Evolutionary conservation across 768 basidiomycete genomes (phyloP), one percentile per base, ranked within the genome.

Genomic region (Mycena venus): DNA sequence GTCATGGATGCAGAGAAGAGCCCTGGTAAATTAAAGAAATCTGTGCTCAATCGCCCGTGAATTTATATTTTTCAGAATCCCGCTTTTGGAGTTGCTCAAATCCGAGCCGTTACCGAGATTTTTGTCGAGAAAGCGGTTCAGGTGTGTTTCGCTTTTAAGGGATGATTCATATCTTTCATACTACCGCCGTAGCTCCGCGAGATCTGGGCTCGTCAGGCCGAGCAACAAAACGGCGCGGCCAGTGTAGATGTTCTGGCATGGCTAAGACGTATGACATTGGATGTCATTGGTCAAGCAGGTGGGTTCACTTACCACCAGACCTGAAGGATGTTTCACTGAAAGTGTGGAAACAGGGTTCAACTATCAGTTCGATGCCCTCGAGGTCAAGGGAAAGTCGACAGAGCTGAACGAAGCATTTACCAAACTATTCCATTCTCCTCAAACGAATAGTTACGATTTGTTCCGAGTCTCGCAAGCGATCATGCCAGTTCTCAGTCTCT

Each of bases 71-170:
- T 49, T 3, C 47, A 86, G 88, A 89, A 88, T 61, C 88, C 87
- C 6, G 86, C 87, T 2, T 89, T 89, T 55, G 85, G 88, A 3
- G 81, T 82, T 2, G 78, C 81, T 1, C 88, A 88, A 70, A 83
- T 89, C 40, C 82, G 87, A 1, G 83, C 80, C 15, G 53, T 88
- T 5, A 84, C 85, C 0, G 79, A 80, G 1, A 82, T 84, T 17
- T 62, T 88, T 84, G 62, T 85, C 7, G 81, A 80, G 2, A 87
- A 87, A 70, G 75, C 86, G 0, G 63, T 80, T 6, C 73, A 81
- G 75, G 87, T 86, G 42, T 27, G 29, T 27, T 2, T 11, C 27
- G 11, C 17, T 58, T 44, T 8, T 29, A 14, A 23, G 3, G 15
- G 8, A 49, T 27, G 1, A 4, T 27, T 11, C 2, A 1, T 6